Conservation (phyloP, 192 early-diverging fungal genomes). For the Podila epigama region DNA sequence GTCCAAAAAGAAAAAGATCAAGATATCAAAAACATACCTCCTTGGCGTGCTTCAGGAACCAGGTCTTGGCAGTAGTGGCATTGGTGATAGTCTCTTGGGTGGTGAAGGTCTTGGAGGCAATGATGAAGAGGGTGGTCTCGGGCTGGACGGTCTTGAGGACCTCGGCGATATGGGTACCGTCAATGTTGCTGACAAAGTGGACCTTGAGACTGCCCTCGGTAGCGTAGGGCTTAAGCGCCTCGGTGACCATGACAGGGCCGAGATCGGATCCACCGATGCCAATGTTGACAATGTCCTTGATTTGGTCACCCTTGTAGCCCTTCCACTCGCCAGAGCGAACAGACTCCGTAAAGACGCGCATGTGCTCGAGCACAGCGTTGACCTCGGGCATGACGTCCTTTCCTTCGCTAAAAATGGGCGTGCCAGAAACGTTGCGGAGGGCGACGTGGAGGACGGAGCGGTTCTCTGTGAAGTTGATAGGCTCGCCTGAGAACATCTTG, state of each 20-base stretch:
- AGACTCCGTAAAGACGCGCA: conserved; percentile 81
- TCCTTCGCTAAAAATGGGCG: conserved; percentile 87
- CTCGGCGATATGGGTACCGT: conserved; percentile 97
- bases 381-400: conserved; percentile 96
- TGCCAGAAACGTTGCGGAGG: conserved; percentile 86
- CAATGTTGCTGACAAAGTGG: conserved; percentile 98
- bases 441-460: conserved; percentile 97
- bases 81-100: conserved; percentile 99
- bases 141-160: conserved; percentile 85
- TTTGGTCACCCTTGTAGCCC: conserved; percentile 94
- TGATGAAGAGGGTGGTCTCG: conserved; percentile 92
- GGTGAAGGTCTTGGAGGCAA: conserved; percentile 98
- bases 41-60: conserved; percentile 88
- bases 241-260: conserved; percentile 99
- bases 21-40: too few relatives aligned
- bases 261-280: conserved; percentile 99
- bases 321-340: conserved; percentile 94
- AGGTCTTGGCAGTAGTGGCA: conserved; percentile 89
- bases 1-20: too few relatives aligned
- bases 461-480: conserved; percentile 97
- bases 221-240: conserved; percentile 94
- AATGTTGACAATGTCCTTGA: conserved; percentile 97
- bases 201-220: conserved; percentile 73
- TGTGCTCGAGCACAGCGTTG: conserved; percentile 92
- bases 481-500: conserved; percentile 94